Percentiles rank a stretch among this genome's conserved stretches.
Conservation (phyloP, 306 rosid genomes). For the Parietaria judaica region DNA sequence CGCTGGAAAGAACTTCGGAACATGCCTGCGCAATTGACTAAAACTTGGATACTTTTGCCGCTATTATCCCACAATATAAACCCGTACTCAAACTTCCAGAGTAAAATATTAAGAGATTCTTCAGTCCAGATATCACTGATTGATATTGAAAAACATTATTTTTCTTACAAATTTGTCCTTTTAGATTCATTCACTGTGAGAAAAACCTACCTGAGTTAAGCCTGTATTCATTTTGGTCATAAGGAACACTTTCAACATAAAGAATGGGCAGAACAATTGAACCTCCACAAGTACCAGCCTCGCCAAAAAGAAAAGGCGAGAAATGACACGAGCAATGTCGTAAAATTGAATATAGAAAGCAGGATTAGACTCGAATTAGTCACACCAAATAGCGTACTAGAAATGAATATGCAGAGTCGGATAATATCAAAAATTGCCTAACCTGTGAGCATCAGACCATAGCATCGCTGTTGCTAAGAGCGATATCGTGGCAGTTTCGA, state of each 20-base stretch:
- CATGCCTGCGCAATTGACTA: too few species aligned
- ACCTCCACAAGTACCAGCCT: conserved; percentile 9
- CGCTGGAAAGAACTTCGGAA: too few species aligned
- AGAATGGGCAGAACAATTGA: neutral
- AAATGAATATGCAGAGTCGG: neutral
- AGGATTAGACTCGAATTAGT: neutral
- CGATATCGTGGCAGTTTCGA: conserved; percentile 89
- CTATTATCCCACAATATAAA: too few species aligned
- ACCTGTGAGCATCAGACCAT: conserved; percentile 63
- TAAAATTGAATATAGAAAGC: neutral
- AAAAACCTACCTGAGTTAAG: conserved; percentile 14
- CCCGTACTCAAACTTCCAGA: too few species aligned
- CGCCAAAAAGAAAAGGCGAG: neutral
- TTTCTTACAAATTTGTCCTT: neutral
- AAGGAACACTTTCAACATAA: neutral
- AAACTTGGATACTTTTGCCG: too few species aligned
- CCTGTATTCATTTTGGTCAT: neutral
- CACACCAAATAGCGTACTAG: neutral
- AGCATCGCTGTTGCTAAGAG: conserved; percentile 65
- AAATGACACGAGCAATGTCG: neutral
- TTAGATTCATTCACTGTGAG: neutral
- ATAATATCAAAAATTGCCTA: neutral
- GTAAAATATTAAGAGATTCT: neutral
- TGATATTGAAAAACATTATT: neutral
- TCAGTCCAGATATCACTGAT: neutral